phyloP scores from a whole-genome alignment of 345 rosid species.

The Citrus unshiu region DNA sequence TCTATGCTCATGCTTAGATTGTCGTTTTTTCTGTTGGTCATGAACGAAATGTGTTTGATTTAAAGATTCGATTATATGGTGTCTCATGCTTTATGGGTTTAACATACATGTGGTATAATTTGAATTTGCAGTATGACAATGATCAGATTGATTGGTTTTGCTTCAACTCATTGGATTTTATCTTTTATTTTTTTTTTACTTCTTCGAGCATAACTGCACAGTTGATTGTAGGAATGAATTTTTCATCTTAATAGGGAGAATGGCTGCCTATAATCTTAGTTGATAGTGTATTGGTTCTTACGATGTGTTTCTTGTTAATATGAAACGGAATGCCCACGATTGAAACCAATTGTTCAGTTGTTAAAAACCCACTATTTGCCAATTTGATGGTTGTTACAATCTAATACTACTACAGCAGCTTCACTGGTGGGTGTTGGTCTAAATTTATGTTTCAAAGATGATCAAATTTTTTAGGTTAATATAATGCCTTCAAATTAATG shows the following conservation, averaged over 20 bases:
- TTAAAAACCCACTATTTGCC: background rate
- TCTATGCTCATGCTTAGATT: background rate
- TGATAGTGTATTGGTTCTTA: background rate
- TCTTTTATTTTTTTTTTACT: background rate
- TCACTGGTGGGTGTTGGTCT: background rate
- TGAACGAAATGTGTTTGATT: background rate
- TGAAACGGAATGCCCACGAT: background rate
- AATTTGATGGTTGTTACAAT: background rate
- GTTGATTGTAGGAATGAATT: background rate
- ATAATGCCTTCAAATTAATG: background rate
- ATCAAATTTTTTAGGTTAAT: too few species aligned
- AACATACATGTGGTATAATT: background rate
- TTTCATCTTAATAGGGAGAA: background rate
- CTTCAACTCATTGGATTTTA: background rate
- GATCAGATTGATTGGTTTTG: background rate
- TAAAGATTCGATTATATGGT: background rate
- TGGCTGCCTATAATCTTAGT: background rate
- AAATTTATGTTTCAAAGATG: background rate
- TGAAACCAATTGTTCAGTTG: background rate
- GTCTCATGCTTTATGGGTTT: background rate
- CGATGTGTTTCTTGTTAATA: background rate
- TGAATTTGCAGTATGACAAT: background rate
- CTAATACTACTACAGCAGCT: background rate
- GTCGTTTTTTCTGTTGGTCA: background rate
- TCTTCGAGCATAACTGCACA: background rate